Evolutionary conservation across 2,329 filamentous ascomycete species (phyloP), one percentile per base, ranked within the genome.

Genomic region (Fusarium chlamydosporum): DNA sequence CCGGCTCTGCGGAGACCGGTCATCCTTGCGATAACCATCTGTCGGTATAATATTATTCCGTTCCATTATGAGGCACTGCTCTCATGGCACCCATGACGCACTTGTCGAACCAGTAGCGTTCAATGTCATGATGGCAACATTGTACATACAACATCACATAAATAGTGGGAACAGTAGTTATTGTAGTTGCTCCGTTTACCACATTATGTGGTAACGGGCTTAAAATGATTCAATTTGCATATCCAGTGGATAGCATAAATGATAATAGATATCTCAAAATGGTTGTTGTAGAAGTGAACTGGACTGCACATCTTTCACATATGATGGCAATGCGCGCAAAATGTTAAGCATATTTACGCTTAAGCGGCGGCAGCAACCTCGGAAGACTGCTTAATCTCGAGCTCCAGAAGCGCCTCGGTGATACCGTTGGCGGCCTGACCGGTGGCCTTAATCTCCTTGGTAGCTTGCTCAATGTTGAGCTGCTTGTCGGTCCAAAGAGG

Each of bases 401-500:
- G 83, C 76, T 86, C 87, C 37, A 90, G 84, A 45, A 90, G 81
- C 41, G 84, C 82, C 75, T 90, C 87, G 62, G 87, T 88, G 69
- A 90, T 77, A 55, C 82, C 77, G 52, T 76, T 77, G 43, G 70
- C 73, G 27, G 75, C 74, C 26, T 74, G 72, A 23, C 79, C 80
- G 18, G 79, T 80, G 34, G 82, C 83, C 75, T 83, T 82, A 74
- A 93, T 86, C 77, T 91, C 87, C 76, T 86, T 83, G 51, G 88
- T 83, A 15, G 88, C 83, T 75, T 92, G 84, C 61, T 89, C 86
- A 47, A 97, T 86, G 40, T 91, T 92, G 57, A 99, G 88, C 85
- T 99, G 96, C 74, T 87, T 84, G 74, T 97, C 90, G 3, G 92
- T 96, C 96, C 96, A 99, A 40, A 99, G 89, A n/a, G 94, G 91